These are phyloP conservation scores for Aspergillus incahuasiensis DNA, from an alignment of 495 filamentous ascomycete species.

Conservation along the genomic window DNA sequence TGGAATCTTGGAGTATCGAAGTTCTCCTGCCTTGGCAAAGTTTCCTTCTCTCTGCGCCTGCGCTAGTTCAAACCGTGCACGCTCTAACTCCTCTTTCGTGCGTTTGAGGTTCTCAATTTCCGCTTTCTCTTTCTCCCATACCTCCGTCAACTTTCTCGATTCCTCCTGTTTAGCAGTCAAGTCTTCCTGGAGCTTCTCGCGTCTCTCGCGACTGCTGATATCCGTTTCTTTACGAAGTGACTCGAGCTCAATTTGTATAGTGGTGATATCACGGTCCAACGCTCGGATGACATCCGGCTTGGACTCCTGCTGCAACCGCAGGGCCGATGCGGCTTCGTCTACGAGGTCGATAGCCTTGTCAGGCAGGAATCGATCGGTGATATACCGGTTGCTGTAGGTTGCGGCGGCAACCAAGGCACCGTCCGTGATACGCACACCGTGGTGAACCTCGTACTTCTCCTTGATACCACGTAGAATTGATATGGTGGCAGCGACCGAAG, in stretches of 20 bases:
- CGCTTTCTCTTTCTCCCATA: conserved; percentile 85
- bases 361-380: conserved; percentile 90
- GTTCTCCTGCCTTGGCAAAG: conserved; percentile 80
- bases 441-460: conserved; percentile 94
- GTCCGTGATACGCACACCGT: conserved; percentile 88
- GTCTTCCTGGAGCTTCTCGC: conserved; percentile 72
- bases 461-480: conserved; percentile 96
- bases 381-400: conserved; percentile 89
- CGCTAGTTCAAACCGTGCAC: conserved; percentile 78
- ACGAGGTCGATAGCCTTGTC: conserved; percentile 97
- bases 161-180: conserved; percentile 72
- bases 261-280: conserved; percentile 91
- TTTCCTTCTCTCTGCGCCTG: conserved; percentile 85
- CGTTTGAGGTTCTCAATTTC: conserved; percentile 83
- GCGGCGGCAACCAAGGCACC: conserved; percentile 88
- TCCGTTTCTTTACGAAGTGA: conserved; percentile 94
- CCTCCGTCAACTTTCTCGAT: conserved; percentile 57
- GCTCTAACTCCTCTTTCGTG: conserved; percentile 78
- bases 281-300: conserved; percentile 90
- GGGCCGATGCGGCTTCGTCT: conserved; percentile 88
- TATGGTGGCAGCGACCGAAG: conserved; percentile 85
- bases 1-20: conserved; percentile 84
- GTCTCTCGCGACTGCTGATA: conserved; percentile 78
- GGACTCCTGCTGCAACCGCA: conserved; percentile 91
- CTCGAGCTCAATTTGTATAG: conserved; percentile 94